Evolutionary conservation across 257 asterid genomes (phyloP).

Genomic region (Solanum sejunctum): DNA sequence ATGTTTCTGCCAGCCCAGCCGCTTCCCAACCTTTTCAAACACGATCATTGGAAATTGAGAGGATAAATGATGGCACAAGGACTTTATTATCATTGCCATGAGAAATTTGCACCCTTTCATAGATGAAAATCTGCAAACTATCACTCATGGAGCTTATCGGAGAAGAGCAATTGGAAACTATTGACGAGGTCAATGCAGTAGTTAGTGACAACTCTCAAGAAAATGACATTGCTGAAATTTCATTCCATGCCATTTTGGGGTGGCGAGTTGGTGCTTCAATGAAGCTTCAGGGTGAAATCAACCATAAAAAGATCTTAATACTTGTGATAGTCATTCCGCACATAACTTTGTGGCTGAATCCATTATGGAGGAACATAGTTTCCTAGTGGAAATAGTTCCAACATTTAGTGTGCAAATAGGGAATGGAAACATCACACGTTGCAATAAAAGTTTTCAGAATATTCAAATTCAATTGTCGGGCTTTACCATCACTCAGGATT

Average conservation of each 20-base stretch:
- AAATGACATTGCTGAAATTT: too few relatives aligned
- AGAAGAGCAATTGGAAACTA: not conserved
- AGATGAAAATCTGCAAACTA: not conserved
- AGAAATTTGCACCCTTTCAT: not conserved
- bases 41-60: not conserved
- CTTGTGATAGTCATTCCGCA: not conserved
- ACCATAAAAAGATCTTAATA: too few relatives aligned
- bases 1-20: not conserved
- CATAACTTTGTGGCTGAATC: not conserved
- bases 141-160: not conserved
- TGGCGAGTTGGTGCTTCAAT: not conserved
- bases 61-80: not conserved
- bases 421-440: too few relatives aligned
- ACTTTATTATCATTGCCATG: not conserved
- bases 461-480: too few relatives aligned
- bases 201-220: too few relatives aligned
- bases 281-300: not conserved
- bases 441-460: too few relatives aligned
- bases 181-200: too few relatives aligned
- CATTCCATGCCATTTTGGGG: too few relatives aligned
- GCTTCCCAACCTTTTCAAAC: not conserved
- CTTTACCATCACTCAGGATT: too few relatives aligned
- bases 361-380: too few relatives aligned
- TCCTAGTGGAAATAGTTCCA: too few relatives aligned
- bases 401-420: too few relatives aligned